Base-by-base conservation (phyloP, 164 flowering plant genomes). In the Nymphaea colorata region DNA sequence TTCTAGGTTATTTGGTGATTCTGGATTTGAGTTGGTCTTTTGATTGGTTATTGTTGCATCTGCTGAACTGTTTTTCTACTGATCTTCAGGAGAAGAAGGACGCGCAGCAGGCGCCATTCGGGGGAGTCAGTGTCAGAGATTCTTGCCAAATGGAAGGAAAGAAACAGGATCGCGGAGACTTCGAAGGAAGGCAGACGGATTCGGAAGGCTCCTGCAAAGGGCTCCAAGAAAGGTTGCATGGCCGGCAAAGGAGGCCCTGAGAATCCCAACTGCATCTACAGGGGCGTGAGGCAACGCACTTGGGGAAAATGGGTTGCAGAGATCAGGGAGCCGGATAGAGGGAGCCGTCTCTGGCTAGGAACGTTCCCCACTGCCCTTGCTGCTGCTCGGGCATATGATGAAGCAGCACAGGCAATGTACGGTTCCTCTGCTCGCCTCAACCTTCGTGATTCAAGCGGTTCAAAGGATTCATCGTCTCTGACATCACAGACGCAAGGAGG, bases 231-330 rank as follows among this genome's bases (percentile, higher is more conserved):
- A 61, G 97, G 97, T 1, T 91, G 95, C 71, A 89, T 91, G 95
- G 85, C 80, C 72, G 95, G 97, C 2, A 89, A 89, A 71, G 96
- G 98, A 14, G 96, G 98, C 14, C 98, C 92, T 0, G 86, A 85
- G 47, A 91, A 91, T 44, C 61, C 79, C 0, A 44, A 16, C 0
- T 84, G 88, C 65, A 80, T 74, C 10, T 91, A 78, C 83, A 81
- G 98, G 70, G 96, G 98, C 2, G 96, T 89, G 3, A 76, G 98
- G 73, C 98, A 91, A 79, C 80, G 96, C 71, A 87, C 92, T 0
- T 91, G 93, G 93, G 97, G 95, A 2, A 88, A 87, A 71, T 90
- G 97, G 94, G 94, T 90, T 3, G 90, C 95, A 0, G 97, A 87
- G 67, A 87, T 87, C 63, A 73, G 89, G 1, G 85, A 84, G 74